Base-by-base conservation (phyloP, 2,329 filamentous ascomycete species). In the Volutella citrinella region DNA sequence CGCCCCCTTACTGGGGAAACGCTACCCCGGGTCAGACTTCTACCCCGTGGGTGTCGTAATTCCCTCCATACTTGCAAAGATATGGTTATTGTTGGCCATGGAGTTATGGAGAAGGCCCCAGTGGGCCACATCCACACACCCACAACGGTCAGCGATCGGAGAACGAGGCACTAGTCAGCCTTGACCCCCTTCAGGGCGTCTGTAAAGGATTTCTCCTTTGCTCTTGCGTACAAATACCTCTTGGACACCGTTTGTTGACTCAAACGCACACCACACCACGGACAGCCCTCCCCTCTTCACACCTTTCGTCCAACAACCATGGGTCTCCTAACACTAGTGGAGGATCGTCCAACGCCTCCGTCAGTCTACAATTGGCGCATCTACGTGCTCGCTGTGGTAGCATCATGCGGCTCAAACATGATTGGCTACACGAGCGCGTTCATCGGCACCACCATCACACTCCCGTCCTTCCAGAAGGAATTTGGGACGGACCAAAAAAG, bases 391-490 rank as follows among this genome's bases (percentile, higher is more conserved):
- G 59, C 62, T 6, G 36, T 52, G 2, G 51, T 63, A 10, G 60
- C 62, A n/a, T 59, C 60, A 15, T 62, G 59, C 34, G 59, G 58
- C 16, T 62, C 63, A n/a, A 55, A 58, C 27, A 66, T 64, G 60
- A 64, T 65, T 34, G 63, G 59, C n/a, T 61, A 61, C 31, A 55
- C 52, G 44, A 74, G 68, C 36, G 76, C 80, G 29, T 85, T 85
- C 58, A 84, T 84, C 38, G 80, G 79, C 20, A 80, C 76, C 1
- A 84, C 81, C 3, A 60, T 85, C 19, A 72, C 76, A 1, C 68
- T 85, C 10, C 60, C 68, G 5, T 78, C 79, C 1, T 85, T 85
- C 59, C 66, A 68, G 38, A 50, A 64, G 7, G 80, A 83, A 43
- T 86, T 84, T 50, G 57, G 63, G 2, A 76, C 84, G 40, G 60